Base-by-base conservation (phyloP, 331 rosid genomes). In the Saraca asoca region DNA sequence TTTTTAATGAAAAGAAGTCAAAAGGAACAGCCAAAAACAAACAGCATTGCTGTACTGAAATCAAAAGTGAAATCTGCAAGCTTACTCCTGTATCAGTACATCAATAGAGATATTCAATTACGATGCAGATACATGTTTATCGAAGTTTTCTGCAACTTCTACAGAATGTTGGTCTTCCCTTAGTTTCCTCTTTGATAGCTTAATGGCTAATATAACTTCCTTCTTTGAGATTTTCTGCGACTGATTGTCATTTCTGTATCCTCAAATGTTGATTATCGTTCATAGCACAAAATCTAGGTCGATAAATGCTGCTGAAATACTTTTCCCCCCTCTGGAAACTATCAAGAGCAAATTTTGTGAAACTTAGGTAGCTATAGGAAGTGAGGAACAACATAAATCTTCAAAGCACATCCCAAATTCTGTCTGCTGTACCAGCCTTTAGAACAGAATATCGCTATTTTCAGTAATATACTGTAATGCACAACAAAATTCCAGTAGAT, bases 91-190 rank as follows among this genome's bases (percentile, higher is more conserved):
- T 17, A n/a, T 54, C 7, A 6, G 62, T 56, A 56, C 57, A 7
- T 45, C 38, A n/a, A n/a, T 49, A 33, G 37, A n/a, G 68, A 57
- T 42, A 70, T 64, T 70, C 12, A 34, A 58, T 43, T 33, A 54
- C 16, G 24, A 14, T 61, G 60, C 12, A 6, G 38, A 33, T 44
- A 62, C 46, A 29, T 49, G 19, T 12, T 69, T 20, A 37, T 29
- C 55, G 68, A n/a, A 11, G 62, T 7, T 1, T 13, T 56, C 66
- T 48, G 24, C 9, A 12, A 45, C 35, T 62, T 45, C 7, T 12
- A 5, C 48, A 37, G 43, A 62, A 55, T 46, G 15, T 68, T 60
- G 43, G 58, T 63, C 4, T 5, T n/a, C 29, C n/a, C n/a, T n/a
- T n/a, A n/a, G n/a, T n/a, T n/a, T n/a, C n/a, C n/a, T n/a, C n/a